Evolutionary conservation across 331 rosid species (phyloP), one percentile per base, ranked within the genome.

Genomic region (Cydonia oblonga): DNA sequence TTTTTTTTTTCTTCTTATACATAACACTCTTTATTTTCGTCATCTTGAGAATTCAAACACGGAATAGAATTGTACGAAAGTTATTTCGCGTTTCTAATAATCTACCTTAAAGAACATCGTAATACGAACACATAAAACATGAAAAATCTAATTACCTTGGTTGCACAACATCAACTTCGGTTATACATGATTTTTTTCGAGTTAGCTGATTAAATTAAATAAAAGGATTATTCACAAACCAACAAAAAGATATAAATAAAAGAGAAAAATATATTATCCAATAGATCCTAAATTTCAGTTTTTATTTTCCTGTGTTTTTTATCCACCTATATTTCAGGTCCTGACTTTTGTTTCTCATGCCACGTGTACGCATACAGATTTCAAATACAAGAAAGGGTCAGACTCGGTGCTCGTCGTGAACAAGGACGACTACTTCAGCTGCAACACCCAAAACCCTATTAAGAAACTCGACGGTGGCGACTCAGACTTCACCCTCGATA

Each of bases 381-480:
- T 93, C 14, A 89, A 88, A 82, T 91, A 93, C 82, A 71, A 79
- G 68, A 80, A 83, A 66, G 98, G 89, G 1, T 71, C 85, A 32
- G 85, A 93, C 25, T 86, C 97, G 0, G 98, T 93, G 72, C 66
- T 89, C 81, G 82, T 65, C 59, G 98, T 93, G 85, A 86, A 68
- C 83, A 83, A 89, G 25, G 87, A 89, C 0, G 96, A 85, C 52
- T 93, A 71, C 79, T 78, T 80, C 20, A 85, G 75, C 12, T 93
- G 98, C 67, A 80, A 84, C 80, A 89, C 85, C 65, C 80, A 82
- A 52, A 80, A 86, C 33, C 96, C 98, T 0, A 80, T 85, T 11
- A 75, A 81, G 78, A 93, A 86, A 46, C 73, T 78, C 11, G 90
- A 91, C 0, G 95, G 82, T 71, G 97, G 96, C 23, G 75, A 86